Evolutionary conservation across 1,139 yeast species (phyloP), one percentile per base, ranked within the genome.

Genomic region (Protomyces lactucae-debilis): DNA sequence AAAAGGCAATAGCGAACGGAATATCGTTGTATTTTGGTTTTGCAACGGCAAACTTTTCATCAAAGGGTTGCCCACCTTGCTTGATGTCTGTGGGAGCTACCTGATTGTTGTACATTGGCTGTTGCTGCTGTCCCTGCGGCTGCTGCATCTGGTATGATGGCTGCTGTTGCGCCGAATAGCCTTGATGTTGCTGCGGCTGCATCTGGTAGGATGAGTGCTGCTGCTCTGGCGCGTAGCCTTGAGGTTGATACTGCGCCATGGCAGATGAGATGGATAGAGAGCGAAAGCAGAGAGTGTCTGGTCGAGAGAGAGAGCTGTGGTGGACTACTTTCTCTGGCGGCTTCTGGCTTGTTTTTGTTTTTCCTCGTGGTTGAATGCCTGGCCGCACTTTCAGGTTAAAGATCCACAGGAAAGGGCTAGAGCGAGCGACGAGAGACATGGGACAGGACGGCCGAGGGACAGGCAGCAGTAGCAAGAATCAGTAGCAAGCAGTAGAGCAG

Each of bases 11-110:
- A 0, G 88, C 80, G 79, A 74, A 76, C 36, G 73, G 71, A 10
- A 48, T 45, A 73, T 87, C 93, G 70, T 86, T 83, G 73, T 76
- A 81, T 67, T 75, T 79, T 2, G 86, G 85, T 69, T 82, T 84
- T 36, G 84, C 78, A 21, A 43, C 48, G 68, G 83, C 82, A 73
- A 85, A 87, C 1, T 86, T 80, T 61, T 84, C 80, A 43, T 85
- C 87, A 70, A 85, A 87, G 1, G 79, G 78, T 10, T n/a, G 48
- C 10, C 52, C 57, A 45, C 52, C 63, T 28, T 52, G 63, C 36
- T 52, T 59, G 57, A 59, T 52, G 40, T 57, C 48, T n/a, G 21
- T 18, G 21, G 48, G 48, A 18, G 48, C 48, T 10, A 18, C 48
- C 23, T 43, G 48, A 18, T 43, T 43, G 23, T 18, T n/a, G 48